Evolutionary conservation across 768 basidiomycete genomes (phyloP).

Genomic region (Suillus fuscotomentosus): DNA sequence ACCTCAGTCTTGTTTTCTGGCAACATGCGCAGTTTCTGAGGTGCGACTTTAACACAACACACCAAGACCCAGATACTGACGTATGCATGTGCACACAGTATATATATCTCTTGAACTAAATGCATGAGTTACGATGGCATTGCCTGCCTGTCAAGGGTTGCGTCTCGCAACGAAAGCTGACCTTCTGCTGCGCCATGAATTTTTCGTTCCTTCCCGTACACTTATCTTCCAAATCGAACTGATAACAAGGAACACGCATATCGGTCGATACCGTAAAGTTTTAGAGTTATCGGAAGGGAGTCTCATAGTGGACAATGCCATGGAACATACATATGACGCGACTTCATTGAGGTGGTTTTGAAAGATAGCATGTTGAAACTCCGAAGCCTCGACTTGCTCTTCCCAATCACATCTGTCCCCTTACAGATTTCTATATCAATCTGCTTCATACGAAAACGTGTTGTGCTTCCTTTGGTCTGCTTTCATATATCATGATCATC

Average conservation of each 20-base stretch:
- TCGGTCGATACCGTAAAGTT: not conserved
- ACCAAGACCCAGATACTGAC: not conserved
- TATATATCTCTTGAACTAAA: not conserved
- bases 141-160: not conserved
- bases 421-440: too few relatives aligned
- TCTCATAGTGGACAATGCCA: too few relatives aligned
- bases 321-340: too few relatives aligned
- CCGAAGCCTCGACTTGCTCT: too few relatives aligned
- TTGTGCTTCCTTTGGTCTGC: too few relatives aligned
- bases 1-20: not conserved
- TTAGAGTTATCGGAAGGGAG: not conserved
- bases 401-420: too few relatives aligned
- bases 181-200: not conserved
- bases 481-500: too few relatives aligned
- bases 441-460: too few relatives aligned
- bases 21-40: not conserved
- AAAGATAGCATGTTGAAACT: too few relatives aligned
- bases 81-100: not conserved
- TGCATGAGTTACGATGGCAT: not conserved
- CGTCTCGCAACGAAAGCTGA: not conserved
- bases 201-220: not conserved
- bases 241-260: not conserved
- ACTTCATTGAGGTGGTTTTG: too few relatives aligned
- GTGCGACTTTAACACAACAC: not conserved
- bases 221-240: not conserved